Conservation (phyloP, 148 eudicot species). For the Silene conica region DNA sequence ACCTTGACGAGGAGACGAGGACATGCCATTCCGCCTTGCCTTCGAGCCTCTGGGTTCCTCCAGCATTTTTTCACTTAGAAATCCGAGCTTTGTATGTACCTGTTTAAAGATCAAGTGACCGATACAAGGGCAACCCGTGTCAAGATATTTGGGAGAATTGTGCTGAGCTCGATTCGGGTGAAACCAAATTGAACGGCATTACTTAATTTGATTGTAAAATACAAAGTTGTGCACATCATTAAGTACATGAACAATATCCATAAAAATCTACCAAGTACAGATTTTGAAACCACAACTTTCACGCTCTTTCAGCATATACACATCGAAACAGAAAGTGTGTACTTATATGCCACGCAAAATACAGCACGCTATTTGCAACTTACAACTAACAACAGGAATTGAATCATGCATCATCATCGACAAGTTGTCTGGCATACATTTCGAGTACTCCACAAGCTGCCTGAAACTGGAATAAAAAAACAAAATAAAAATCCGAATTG, state of each 20-base stretch:
- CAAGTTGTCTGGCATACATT: background rate
- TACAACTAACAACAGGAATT: background rate
- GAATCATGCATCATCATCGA: background rate
- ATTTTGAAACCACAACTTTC: background rate
- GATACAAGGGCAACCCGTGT: background rate
- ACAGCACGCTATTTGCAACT: background rate
- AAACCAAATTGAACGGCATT: background rate
- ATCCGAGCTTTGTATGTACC: too few relatives aligned
- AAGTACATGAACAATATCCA: background rate
- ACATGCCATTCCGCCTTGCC: background rate
- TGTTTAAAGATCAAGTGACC: too few relatives aligned
- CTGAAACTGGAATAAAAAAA: background rate
- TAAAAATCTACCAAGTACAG: too few relatives aligned
- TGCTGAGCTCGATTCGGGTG: too few relatives aligned
- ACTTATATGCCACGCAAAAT: background rate
- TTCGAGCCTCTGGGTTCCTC: background rate
- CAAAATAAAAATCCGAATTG: conserved; percentile 17
- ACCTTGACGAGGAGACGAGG: too few relatives aligned
- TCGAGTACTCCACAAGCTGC: background rate
- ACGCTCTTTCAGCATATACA: background rate
- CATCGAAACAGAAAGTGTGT: background rate
- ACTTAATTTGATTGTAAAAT: background rate
- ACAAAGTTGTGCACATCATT: background rate
- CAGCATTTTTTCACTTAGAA: background rate
- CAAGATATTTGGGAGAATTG: background rate